phyloP scores from a whole-genome alignment of 352 stramenopile genomes.

The Phytopythium kandeliae region DNA sequence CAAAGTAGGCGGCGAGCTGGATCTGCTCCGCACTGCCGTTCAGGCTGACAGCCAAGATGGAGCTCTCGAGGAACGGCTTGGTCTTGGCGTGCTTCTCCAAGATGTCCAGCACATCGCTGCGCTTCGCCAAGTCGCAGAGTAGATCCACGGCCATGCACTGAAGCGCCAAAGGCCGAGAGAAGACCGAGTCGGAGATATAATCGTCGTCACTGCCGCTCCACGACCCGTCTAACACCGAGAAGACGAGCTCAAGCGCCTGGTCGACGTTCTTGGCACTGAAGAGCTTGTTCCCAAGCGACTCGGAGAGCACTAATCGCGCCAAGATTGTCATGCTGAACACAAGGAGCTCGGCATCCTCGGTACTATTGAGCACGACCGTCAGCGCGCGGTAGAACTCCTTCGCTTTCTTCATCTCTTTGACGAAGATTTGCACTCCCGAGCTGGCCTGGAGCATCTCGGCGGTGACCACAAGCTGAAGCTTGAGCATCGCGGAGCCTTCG shows the following conservation, averaged over 20 bases:
- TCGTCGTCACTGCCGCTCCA: constrained; percentile 28
- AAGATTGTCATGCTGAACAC: constrained; percentile 79
- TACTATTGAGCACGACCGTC: constrained; percentile 78
- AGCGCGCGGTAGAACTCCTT: constrained; percentile 80
- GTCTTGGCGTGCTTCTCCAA: constrained; percentile 56
- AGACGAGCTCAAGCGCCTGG: constrained; percentile 63
- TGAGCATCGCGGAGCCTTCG: constrained; percentile 26
- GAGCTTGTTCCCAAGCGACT: constrained; percentile 72
- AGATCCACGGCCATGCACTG: constrained; percentile 63
- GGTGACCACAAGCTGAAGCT: constrained; percentile 63
- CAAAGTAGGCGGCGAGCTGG: constrained; percentile 51
- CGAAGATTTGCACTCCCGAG: constrained; percentile 67
- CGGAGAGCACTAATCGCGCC: constrained; percentile 58
- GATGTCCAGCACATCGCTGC: constrained; percentile 41
- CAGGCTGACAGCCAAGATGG: constrained; percentile 56
- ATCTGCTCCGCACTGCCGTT: constrained; percentile 61
- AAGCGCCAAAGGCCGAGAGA: constrained; percentile 30
- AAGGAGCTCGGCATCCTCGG: constrained; percentile 63
- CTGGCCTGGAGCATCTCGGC: constrained; percentile 65
- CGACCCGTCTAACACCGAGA: constrained; percentile 63
- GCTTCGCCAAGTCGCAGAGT: constrained; percentile 54
- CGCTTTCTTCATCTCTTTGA: constrained; percentile 71
- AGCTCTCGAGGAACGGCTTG: constrained; percentile 35
- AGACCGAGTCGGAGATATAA: constrained; percentile 26
- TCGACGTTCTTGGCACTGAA: constrained; percentile 81